These are phyloP conservation scores for Anaeromyces robustus DNA, from an alignment of 192 early-diverging fungal genomes.

Conservation along the genomic window DNA sequence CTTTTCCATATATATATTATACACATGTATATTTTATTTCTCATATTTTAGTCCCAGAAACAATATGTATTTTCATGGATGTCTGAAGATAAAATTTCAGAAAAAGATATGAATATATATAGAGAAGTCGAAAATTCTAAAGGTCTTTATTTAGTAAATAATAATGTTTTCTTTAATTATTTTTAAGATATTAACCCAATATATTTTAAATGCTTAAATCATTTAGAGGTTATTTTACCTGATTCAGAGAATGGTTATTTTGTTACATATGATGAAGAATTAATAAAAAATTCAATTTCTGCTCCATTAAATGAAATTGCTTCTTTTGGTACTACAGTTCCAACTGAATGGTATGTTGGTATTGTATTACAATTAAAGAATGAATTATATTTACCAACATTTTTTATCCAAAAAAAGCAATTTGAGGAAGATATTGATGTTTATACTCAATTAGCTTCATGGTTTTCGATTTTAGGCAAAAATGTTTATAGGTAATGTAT, in stretches of 20 bases:
- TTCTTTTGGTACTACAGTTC: background rate
- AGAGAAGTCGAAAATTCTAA: background rate
- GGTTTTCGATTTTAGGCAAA: background rate
- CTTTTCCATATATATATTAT: background rate
- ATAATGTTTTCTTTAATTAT: no score
- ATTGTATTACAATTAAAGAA: background rate
- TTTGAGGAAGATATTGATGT: background rate
- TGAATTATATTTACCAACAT: background rate
- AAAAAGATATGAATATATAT: background rate
- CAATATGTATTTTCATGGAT: background rate
- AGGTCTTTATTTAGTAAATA: background rate
- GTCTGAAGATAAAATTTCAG: background rate
- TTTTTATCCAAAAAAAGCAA: background rate
- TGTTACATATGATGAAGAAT: background rate
- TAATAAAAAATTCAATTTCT: background rate
- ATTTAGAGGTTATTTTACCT: background rate
- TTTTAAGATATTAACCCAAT: no score
- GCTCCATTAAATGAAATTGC: background rate
- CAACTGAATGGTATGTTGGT: background rate
- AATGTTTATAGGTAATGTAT: background rate
- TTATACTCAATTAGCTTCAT: background rate
- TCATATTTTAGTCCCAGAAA: background rate
- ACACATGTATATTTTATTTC: no score
- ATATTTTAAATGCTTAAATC: no score
- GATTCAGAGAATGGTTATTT: background rate